These are phyloP conservation scores for Bacterosira constricta DNA, from an alignment of 108 stramenopile species.

Conservation along the genomic window DNA sequence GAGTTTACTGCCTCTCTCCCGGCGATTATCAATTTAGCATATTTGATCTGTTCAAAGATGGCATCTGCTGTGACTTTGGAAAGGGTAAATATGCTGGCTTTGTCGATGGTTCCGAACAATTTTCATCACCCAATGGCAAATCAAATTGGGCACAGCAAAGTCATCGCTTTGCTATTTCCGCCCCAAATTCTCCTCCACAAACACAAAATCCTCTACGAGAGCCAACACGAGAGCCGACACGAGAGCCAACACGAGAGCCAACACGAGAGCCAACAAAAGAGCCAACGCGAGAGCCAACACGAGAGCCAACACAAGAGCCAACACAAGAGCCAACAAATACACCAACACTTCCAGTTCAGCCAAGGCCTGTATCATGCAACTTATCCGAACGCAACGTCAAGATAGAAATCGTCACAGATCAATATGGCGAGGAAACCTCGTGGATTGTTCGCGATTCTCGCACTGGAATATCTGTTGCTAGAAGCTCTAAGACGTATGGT, in stretches of 20 bases:
- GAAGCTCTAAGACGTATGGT: conserved; percentile 10
- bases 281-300: neutral
- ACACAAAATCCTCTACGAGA: no score
- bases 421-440: conserved; percentile 6
- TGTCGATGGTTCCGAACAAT: conserved; percentile 8
- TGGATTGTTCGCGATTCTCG: conserved; percentile 10
- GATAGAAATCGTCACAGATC: conserved; percentile 18
- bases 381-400: conserved; percentile 16
- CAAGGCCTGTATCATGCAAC: neutral
- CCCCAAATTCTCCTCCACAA: no score
- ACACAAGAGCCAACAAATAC: neutral
- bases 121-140: conserved; percentile 12
- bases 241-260: no score
- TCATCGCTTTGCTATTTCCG: conserved; percentile 11
- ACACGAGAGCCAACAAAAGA: no score
- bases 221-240: no score
- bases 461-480: neutral
- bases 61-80: conserved; percentile 21
- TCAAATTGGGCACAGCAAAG: conserved; percentile 14
- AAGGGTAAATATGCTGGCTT: conserved; percentile 14
- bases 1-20: conserved; percentile 24
- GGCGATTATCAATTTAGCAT: conserved; percentile 26
- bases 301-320: neutral
- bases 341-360: neutral
- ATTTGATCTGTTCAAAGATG: conserved; percentile 27